Conservation (phyloP, 2,329 filamentous ascomycete genomes). For the Escovopsis sp. region DNA sequence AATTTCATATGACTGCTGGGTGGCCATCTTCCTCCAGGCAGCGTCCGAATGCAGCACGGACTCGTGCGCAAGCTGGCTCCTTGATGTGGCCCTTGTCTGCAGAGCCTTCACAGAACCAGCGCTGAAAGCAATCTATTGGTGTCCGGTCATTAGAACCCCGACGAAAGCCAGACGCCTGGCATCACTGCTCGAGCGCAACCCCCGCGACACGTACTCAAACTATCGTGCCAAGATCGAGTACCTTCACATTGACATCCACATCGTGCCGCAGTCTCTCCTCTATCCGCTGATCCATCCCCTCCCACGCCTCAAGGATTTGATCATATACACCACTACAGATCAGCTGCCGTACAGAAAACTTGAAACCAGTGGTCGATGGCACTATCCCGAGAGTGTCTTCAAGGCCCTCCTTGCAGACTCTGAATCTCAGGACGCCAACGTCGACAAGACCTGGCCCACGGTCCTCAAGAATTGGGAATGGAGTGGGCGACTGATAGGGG, state of each 20-base stretch:
- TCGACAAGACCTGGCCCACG: slow-evolving; percentile 18
- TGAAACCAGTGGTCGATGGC: slow-evolving; percentile 47
- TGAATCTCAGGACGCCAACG: slow-evolving; percentile 16
- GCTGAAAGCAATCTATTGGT: slow-evolving; percentile 55
- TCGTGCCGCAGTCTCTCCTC: slow-evolving; percentile 28
- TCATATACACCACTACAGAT: slow-evolving; percentile 58
- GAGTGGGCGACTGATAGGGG: slow-evolving; percentile 40
- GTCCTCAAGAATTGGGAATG: slow-evolving; percentile 43
- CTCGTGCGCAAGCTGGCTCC: slow-evolving; percentile 46
- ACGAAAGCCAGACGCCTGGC: slow-evolving; percentile 30
- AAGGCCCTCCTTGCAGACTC: slow-evolving; percentile 42
- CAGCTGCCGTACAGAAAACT: slow-evolving; percentile 49
- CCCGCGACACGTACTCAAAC: slow-evolving; percentile 36
- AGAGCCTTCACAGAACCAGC: slow-evolving; percentile 56
- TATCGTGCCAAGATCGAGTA: slow-evolving; percentile 59
- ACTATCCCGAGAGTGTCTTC: slow-evolving; percentile 53
- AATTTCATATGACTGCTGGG: slow-evolving; percentile 53
- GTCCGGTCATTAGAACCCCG: slow-evolving; percentile 43
- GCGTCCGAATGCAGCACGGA: slow-evolving; percentile 31
- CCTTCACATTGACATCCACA: slow-evolving; percentile 57
- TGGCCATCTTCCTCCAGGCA: slow-evolving; percentile 55
- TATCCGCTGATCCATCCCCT: slow-evolving; percentile 47
- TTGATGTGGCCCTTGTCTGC: slow-evolving; percentile 47
- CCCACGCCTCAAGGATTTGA: slow-evolving; percentile 52
- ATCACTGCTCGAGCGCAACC: slow-evolving; percentile 39